Base-by-base conservation (phyloP, 768 basidiomycete species). In the Rhodosporidiobolus sp. region DNA sequence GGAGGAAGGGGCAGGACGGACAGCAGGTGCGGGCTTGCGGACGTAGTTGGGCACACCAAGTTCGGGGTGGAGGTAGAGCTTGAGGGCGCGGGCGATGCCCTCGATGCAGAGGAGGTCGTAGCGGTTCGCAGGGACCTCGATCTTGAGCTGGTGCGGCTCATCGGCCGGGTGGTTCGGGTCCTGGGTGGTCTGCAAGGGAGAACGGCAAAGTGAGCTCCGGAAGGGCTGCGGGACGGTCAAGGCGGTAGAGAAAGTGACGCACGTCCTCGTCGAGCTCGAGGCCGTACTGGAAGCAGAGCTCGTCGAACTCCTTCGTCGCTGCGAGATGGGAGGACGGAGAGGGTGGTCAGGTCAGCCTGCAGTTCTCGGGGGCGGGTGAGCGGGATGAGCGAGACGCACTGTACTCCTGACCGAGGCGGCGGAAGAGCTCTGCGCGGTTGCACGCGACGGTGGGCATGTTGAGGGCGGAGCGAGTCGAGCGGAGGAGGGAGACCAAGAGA, bases 61-160 rank as follows among this genome's bases (percentile, higher is more conserved):
- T 38, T 68, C 72, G 20, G 75, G 75, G 12, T 63, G 28, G 58
- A 96, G 83, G 86, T 94, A 99, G 74, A 90, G 86, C 38, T 87
- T 86, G 63, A 99, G 85, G 14, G 88, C 91, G 17, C 92, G 86
- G 30, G 94, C 86, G 78, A 99, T 90, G 69, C 96, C 96, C 83
- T 99, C 96, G 79, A 96, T 89, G 80, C 96, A 99, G 64, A 99
- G 86, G 28, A 99, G 86, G 83, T 99, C 96, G 79, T 98, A 98
- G 88, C 95, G 88, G 81, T 99, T 99, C n/a, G 96, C 96, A 56
- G 96, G 94, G 55, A 97, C 86, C 82, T 99, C 96, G 78, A 99
- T 96, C 86, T 98, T 99, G 78, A 99, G 84, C 91, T 96, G 92
- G 89, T 97, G 78, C 26, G 74, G 72, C 49, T 73, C 72, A 43